These are phyloP conservation scores for Fusarium abutilonis DNA, from an alignment of 2,329 filamentous ascomycete species.

Conservation along the genomic window DNA sequence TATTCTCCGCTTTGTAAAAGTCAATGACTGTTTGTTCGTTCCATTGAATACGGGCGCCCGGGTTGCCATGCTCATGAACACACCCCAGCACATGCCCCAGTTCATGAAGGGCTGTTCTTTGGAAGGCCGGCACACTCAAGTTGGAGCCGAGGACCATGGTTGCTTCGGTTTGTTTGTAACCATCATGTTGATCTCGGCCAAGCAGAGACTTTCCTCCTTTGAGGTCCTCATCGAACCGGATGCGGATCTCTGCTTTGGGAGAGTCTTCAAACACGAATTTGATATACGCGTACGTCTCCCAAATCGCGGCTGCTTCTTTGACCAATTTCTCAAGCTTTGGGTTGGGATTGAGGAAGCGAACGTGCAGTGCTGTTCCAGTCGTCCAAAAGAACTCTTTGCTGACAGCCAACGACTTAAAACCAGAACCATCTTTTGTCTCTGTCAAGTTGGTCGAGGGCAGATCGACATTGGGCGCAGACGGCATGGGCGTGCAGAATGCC, in stretches of 20 bases:
- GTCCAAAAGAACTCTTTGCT: too few species aligned
- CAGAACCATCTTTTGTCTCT: too few species aligned
- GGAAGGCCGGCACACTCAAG: not conserved
- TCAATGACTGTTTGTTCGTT: slow-evolving; percentile 16
- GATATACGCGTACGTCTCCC: slow-evolving; percentile 11
- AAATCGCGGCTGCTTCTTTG: not conserved
- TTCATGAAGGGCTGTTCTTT: slow-evolving; percentile 10
- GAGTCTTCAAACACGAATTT: slow-evolving; percentile 15
- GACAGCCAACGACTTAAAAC: too few species aligned
- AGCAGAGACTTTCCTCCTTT: slow-evolving; percentile 1
- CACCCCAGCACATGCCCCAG: slow-evolving; percentile 21
- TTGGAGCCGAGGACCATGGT: slow-evolving; percentile 16
- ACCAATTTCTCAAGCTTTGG: too few species aligned
- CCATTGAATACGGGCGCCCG: not conserved
- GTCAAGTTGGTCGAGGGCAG: too few species aligned
- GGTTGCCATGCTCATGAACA: slow-evolving; percentile 17
- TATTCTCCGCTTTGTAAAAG: slow-evolving; percentile 8
- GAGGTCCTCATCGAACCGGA: not conserved
- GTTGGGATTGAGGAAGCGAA: too few species aligned
- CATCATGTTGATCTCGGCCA: not conserved
- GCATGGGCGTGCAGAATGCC: too few species aligned
- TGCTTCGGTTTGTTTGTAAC: not conserved
- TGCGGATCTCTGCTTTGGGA: slow-evolving; percentile 15
- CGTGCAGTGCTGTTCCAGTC: too few species aligned
- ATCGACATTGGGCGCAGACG: too few species aligned